Conservation (phyloP, 2,329 filamentous ascomycete species). For the Phialemoniopsis sp. region DNA sequence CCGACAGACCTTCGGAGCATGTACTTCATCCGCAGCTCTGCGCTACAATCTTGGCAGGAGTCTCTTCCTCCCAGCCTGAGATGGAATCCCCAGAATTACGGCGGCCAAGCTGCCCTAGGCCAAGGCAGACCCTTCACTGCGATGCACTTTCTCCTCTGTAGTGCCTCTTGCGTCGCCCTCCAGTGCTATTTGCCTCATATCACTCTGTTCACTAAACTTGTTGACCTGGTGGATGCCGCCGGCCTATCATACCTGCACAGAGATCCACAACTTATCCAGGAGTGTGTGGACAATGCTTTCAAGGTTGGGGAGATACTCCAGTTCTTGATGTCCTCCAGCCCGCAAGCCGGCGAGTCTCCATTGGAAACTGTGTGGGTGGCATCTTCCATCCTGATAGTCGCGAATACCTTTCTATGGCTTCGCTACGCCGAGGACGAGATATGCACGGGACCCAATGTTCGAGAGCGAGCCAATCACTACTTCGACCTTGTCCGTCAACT, state of each 20-base stretch:
- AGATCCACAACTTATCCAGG: slow-evolving; percentile 9
- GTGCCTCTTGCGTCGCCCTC: slow-evolving; percentile 14
- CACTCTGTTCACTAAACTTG: slow-evolving; percentile 9
- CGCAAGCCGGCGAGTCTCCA: neutral
- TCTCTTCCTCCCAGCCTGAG: slow-evolving; percentile 8
- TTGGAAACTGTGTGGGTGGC: slow-evolving; percentile 15
- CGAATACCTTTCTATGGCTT: slow-evolving; percentile 15
- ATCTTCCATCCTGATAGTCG: slow-evolving; percentile 9
- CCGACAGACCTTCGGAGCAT: slow-evolving; percentile 8
- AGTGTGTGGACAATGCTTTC: slow-evolving; percentile 13
- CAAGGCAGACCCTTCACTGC: slow-evolving; percentile 11
- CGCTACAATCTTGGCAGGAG: slow-evolving; percentile 8
- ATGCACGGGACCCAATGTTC: neutral
- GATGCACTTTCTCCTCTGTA: slow-evolving; percentile 15
- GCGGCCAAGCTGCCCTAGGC: slow-evolving; percentile 9
- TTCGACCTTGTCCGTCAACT: slow-evolving; percentile 7
- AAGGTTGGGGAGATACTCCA: slow-evolving; percentile 11
- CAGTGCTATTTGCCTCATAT: slow-evolving; percentile 17
- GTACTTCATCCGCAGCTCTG: slow-evolving; percentile 4
- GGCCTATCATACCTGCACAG: slow-evolving; percentile 14
- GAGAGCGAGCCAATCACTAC: slow-evolving; percentile 4
- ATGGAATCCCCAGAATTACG: slow-evolving; percentile 11
- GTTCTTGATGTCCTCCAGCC: slow-evolving; percentile 1
- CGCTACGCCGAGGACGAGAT: slow-evolving; percentile 10
- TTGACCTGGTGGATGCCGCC: slow-evolving; percentile 13